Base-by-base conservation (phyloP, 345 rosid genomes). In the Eucalyptus regnans region DNA sequence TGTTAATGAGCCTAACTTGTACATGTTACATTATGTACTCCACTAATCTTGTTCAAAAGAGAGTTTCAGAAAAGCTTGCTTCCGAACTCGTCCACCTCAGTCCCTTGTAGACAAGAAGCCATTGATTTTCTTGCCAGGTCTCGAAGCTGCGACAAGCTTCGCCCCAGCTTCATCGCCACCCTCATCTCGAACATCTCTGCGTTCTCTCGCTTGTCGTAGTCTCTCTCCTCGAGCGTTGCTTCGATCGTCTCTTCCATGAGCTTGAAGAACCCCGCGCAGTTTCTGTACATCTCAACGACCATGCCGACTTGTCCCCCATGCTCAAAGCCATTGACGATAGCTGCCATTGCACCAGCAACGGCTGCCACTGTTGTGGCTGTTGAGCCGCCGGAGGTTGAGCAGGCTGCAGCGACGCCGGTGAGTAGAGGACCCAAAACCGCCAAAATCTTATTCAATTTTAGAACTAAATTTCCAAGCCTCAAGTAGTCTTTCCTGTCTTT, bases 281-380 rank as follows among this genome's bases (percentile, higher is more conserved):
- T 92, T 71, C 95, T 91, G 88, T 94, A 94, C 94, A 94, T 93
- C 89, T 94, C 96, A 23, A 93, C 71, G 86, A 93, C 95, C 95
- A 93, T 94, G 9, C 96, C 96, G 5, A 94, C 92, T 88, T 94
- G 96, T 10, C 87, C 92, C 2, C 92, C 95, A 27, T 94, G 95
- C 87, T 94, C 95, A 1, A 93, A 87, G 7, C 91, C 87, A 54
- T 92, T 93, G 9, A 92, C 89, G 3, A 88, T 56, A 9, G 76
- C 54, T 3, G 94, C 93, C 85, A 94, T 56, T 7, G 93, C 92
- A 4, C 96, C 95, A 0, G 92, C 93, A 0, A 88, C 49, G 6
- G 86, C 92, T 4, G 93, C 95, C 83, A 88, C 91, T 0, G 50
- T 22, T 4, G 89, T 91, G 1, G 92, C 92, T 86, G 50, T 91